Conservation (phyloP, 176 grass and related monocot species). For the Oryza glumipatula region DNA sequence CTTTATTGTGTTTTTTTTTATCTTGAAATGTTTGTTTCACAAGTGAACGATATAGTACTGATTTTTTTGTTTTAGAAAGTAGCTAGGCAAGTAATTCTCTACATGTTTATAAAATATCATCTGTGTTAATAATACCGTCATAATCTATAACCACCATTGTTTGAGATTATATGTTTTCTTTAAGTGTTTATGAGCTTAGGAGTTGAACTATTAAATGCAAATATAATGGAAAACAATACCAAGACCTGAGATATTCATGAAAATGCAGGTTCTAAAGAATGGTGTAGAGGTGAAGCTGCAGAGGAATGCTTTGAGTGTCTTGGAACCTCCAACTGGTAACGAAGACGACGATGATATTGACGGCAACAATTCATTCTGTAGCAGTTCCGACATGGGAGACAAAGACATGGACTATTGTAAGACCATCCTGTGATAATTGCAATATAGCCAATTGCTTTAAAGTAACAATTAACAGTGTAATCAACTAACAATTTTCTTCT, state of each 20-base stretch:
- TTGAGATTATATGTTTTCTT: constrained; percentile 1
- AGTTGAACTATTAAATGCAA: constrained; percentile 9
- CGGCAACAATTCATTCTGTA: constrained; percentile 66
- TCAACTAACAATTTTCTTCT: constrained; percentile 9
- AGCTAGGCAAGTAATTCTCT: neutral
- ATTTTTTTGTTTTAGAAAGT: constrained; percentile 12
- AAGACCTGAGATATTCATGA: constrained; percentile 13
- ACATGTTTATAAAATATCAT: neutral
- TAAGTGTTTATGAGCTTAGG: neutral
- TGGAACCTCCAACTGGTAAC: constrained; percentile 75
- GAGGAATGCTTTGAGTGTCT: constrained; percentile 83
- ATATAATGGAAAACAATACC: neutral
- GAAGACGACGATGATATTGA: constrained; percentile 54
- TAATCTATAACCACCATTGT: neutral
- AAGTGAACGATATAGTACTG: neutral
- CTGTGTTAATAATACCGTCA: neutral
- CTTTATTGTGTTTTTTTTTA: constrained; percentile 16
- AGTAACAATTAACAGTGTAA: neutral
- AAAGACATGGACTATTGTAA: constrained; percentile 79
- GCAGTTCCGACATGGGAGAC: constrained; percentile 69
- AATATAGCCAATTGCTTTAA: neutral
- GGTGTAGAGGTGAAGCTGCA: constrained; percentile 89
- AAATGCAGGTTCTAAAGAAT: constrained; percentile 73
- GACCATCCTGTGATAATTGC: neutral
- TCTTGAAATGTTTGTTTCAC: neutral